phyloP scores from a whole-genome alignment of 768 basidiomycete species.

The Boletus tylopilopsis region DNA sequence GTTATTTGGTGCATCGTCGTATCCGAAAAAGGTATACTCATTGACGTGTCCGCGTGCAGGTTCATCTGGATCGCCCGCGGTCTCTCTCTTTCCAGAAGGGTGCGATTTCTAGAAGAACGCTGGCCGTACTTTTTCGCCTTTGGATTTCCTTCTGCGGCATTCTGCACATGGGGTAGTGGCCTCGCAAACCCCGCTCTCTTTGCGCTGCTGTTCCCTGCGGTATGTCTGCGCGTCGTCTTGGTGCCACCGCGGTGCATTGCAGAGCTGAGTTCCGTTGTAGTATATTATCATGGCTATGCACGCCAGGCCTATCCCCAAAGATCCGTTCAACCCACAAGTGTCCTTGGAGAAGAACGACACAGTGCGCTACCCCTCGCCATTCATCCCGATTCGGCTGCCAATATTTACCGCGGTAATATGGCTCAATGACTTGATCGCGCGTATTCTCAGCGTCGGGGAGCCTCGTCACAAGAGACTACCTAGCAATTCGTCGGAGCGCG shows the following conservation, averaged over 20 bases:
- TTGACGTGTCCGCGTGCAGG: conserved; percentile 35
- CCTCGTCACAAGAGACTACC: conserved; percentile 27
- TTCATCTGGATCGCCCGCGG: conserved; percentile 79
- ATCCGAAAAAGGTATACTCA: not conserved
- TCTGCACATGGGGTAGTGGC: conserved; percentile 70
- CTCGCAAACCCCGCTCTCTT: conserved; percentile 82
- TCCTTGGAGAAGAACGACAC: conserved; percentile 34
- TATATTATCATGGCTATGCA: conserved; percentile 84
- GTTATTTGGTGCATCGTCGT: conserved; percentile 2
- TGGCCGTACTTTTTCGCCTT: conserved; percentile 90
- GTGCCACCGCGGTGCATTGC: not conserved
- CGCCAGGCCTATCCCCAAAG: conserved; percentile 66
- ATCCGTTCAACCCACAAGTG: conserved; percentile 66
- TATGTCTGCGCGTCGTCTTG: conserved; percentile 34
- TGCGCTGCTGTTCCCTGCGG: conserved; percentile 76
- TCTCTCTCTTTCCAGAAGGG: conserved; percentile 60
- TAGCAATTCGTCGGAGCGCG: conserved; percentile 53
- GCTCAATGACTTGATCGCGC: conserved; percentile 69
- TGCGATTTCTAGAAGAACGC: conserved; percentile 77
- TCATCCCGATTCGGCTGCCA: conserved; percentile 75
- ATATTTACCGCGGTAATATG: conserved; percentile 71
- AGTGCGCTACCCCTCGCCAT: conserved; percentile 68
- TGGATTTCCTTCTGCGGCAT: conserved; percentile 69
- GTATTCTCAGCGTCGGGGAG: conserved; percentile 42
- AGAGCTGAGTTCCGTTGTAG: conserved; percentile 35